These are phyloP conservation scores for Cucurbita pepo DNA, from an alignment of 306 rosid species.

Conservation along the genomic window DNA sequence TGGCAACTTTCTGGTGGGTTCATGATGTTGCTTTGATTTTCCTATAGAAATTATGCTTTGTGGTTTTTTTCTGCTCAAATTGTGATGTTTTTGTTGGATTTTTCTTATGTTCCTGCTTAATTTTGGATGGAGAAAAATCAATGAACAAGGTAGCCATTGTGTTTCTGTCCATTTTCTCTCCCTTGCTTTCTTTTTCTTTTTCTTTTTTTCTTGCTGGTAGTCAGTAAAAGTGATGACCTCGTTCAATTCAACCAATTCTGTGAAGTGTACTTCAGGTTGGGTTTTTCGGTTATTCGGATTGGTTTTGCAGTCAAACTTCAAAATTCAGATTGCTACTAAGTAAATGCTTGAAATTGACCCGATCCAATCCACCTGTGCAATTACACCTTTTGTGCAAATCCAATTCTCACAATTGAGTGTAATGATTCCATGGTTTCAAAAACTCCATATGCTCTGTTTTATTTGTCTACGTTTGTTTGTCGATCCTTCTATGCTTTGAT, in stretches of 20 bases:
- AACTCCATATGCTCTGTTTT: neutral
- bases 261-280: neutral
- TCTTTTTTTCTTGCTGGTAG: neutral
- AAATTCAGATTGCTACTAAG: neutral
- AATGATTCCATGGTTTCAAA: neutral
- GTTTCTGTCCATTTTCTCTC: neutral
- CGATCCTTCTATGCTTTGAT: neutral
- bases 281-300: neutral
- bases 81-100: neutral
- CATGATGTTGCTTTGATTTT: neutral
- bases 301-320: neutral
- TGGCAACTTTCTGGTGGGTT: neutral
- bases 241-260: neutral
- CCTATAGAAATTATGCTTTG: neutral
- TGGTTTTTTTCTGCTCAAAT: neutral
- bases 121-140: neutral
- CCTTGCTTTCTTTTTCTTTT: neutral
- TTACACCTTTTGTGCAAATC: neutral
- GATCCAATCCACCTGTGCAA: neutral
- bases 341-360: neutral
- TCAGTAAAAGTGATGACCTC: neutral
- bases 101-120: neutral
- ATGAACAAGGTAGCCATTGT: neutral
- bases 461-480: neutral
- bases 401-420: neutral